Conservation (phyloP, 148 eudicot genomes). For the Rhododendron vialii region DNA sequence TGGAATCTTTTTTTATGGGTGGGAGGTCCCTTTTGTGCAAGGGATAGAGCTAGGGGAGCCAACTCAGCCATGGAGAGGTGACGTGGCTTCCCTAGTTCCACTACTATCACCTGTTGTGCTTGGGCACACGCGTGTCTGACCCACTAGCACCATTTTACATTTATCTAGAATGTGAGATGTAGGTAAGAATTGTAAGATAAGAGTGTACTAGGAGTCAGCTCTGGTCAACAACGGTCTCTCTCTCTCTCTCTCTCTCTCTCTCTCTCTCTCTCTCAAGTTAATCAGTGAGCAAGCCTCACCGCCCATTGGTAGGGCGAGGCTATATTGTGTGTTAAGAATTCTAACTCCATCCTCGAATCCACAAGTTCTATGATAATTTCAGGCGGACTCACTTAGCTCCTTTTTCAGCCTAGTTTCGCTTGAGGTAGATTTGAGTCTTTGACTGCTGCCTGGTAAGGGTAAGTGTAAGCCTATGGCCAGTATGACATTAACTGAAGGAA, state of each 20-base stretch:
- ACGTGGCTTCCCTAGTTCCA: neutral
- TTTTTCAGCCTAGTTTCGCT: neutral
- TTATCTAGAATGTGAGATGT: neutral
- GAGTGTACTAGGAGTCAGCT: neutral
- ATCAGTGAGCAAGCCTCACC: neutral
- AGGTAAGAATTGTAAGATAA: neutral
- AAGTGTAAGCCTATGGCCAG: neutral
- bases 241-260: neutral
- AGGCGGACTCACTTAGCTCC: neutral
- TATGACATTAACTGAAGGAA: neutral
- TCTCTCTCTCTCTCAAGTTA: neutral
- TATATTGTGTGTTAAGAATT: neutral
- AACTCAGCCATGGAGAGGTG: neutral
- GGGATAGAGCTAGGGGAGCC: neutral
- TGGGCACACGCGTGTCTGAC: neutral
- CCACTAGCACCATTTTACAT: neutral
- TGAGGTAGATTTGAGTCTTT: neutral
- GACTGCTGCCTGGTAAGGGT: neutral
- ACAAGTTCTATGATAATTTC: neutral
- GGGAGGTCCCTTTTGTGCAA: neutral
- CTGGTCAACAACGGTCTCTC: neutral
- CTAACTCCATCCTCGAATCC: neutral
- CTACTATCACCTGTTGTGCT: neutral
- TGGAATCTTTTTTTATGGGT: neutral
- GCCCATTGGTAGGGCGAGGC: neutral